A percentile compares a stretch with the other conserved stretches of the same genome.
phyloP scores from a whole-genome alignment of 208 protist genomes.

The Naegleria gruberi region DNA sequence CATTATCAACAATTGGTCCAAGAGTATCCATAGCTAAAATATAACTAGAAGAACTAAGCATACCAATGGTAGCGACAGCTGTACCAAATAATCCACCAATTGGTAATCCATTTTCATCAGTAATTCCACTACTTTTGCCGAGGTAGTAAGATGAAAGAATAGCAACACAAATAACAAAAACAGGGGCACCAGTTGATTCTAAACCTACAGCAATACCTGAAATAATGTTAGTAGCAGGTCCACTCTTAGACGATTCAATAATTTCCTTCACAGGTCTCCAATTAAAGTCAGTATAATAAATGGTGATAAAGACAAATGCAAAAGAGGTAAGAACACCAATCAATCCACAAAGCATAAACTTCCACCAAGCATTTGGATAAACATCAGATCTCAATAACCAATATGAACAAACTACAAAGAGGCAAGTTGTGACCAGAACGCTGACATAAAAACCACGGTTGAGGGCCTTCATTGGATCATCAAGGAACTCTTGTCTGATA shows the following conservation, averaged over 20 bases:
- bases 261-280: slow-evolving; percentile 45
- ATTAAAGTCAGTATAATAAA: slow-evolving; percentile 48
- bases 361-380: slow-evolving; percentile 34
- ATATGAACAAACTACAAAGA: slow-evolving; percentile 26
- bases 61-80: slow-evolving; percentile 66
- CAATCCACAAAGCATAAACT: slow-evolving; percentile 41
- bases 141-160: slow-evolving; percentile 56
- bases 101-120: slow-evolving; percentile 42
- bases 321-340: slow-evolving; percentile 42
- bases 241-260: slow-evolving; percentile 61
- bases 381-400: slow-evolving; percentile 24
- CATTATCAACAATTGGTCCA: slow-evolving; percentile 68
- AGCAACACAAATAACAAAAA: slow-evolving; percentile 46
- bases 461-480: slow-evolving; percentile 12
- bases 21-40: slow-evolving; percentile 66
- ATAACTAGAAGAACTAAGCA: slow-evolving; percentile 48
- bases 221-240: slow-evolving; percentile 52
- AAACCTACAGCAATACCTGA: slow-evolving; percentile 57
- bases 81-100: slow-evolving; percentile 58
- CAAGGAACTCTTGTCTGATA: background rate
- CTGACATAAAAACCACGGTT: slow-evolving; percentile 25
- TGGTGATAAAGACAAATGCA: slow-evolving; percentile 46
- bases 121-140: slow-evolving; percentile 1
- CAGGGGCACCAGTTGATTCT: slow-evolving; percentile 54
- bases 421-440: slow-evolving; percentile 27